Evolutionary conservation across 352 stramenopile species (phyloP), one percentile per base, ranked within the genome.

Genomic region (Pythium plurisporium): DNA sequence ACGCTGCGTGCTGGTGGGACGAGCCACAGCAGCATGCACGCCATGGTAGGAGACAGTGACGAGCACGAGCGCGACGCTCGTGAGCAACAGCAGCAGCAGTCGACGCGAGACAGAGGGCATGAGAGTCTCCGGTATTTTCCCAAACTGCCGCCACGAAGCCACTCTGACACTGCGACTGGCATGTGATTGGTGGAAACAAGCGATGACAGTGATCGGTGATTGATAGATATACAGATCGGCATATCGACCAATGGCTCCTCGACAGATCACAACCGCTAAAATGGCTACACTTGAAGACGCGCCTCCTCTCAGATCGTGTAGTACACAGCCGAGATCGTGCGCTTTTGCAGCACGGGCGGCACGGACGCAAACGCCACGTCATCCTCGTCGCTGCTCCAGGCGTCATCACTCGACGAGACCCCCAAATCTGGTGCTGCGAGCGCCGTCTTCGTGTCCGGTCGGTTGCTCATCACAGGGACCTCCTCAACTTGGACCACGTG

Each of bases 361-460:
- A 64, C 57, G 52, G 63, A 31, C 37, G 36, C 4, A 17, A 64
- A 64, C 46, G 38, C 29, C 22, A 34, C 46, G 29, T 64, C 40
- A 14, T 55, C 44, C 15, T 48, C 36, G 20, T 55, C 45, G 29
- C 40, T 44, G 25, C 31, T 29, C 55, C 37, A 64, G 5, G 41
- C 29, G 20, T 47, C 37, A 10, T 49, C 43, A 25, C 22, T 40
- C 19, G 26, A 34, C 30, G 38, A 2, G 27, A 17, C 29, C n/a
- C 7, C 26, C 25, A 26, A 27, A 4, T 37, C 26, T n/a, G 14
- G 43, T 10, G 23, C 23, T 7, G 4, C 6, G 7, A 19, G 27
- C 27, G 45, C 17, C 14, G 41, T n/a, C 10, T 47, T 25, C 26
- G 3, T 22, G 14, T 0, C 12, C 17, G 26, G n/a, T 27, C 14